Base-by-base conservation (phyloP, 345 rosid species). In the Eucalyptus urophylla region DNA sequence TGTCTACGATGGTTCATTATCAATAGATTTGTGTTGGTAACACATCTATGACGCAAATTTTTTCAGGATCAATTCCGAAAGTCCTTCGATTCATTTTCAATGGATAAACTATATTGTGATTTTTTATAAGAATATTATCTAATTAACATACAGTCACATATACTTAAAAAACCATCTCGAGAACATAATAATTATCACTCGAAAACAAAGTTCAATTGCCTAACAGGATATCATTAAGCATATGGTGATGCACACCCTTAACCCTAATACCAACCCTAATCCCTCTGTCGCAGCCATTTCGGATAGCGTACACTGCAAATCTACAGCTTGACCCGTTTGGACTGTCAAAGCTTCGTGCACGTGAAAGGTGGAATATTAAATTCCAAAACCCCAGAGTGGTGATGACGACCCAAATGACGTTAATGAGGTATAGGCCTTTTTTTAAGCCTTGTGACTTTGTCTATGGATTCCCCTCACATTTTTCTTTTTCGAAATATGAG, bases 61-160 rank as follows among this genome's bases (percentile, higher is more conserved):
- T 65, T 65, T 65, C 37, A 65, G 10, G 6, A 65, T 65, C 4
- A 15, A 65, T 65, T 14, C 0, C 1, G 6, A 65, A 5, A 65
- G 2, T n/a, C 0, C 8, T 65, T 15, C 6, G 3, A 65, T 14
- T n/a, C 21, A 2, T 7, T 15, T 65, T 65, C 6, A 0, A 65
- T 65, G 37, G 3, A n/a, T 5, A n/a, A 14, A 65, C 0, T 0
- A 65, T 7, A 65, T 15, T 0, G 2, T 65, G 40, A n/a, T n/a
- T n/a, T n/a, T 65, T 65, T 11, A n/a, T n/a, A 15, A n/a, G 8
- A 65, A 65, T n/a, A n/a, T 14, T 65, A 65, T n/a, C 1, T 11
- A 24, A 40, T 40, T 11, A 6, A 40, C 14, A 40, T 14, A 0
- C 2, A 37, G 27, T 40, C 29, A 14, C 5, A 15, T n/a, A n/a